Conservation (phyloP, 164 flowering plant genomes). For the Brasenia schreberi region DNA sequence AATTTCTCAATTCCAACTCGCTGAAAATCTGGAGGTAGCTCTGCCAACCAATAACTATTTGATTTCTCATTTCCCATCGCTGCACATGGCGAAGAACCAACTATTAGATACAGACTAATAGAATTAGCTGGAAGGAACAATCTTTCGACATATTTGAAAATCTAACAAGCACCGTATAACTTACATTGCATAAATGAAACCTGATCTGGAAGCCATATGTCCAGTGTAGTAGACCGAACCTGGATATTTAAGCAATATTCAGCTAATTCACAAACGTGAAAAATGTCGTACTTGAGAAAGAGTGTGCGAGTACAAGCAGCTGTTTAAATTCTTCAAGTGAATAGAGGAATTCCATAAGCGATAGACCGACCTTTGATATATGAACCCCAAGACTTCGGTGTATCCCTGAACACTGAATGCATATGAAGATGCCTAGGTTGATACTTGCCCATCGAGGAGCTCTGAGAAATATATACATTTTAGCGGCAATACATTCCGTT, state of each 20-base stretch:
- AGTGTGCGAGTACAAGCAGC: not conserved
- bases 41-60: constrained; percentile 77
- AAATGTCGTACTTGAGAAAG: not conserved
- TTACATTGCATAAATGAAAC: constrained; percentile 59
- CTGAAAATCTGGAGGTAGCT: constrained; percentile 49
- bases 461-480: constrained; percentile 16
- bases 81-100: constrained; percentile 6
- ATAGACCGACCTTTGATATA: constrained; percentile 52
- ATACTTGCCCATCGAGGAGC: constrained; percentile 93
- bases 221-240: constrained; percentile 78
- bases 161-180: constrained; percentile 1
- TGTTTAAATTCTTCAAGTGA: not conserved
- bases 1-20: constrained; percentile 56
- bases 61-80: constrained; percentile 74
- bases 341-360: not conserved
- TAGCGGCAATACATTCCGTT: not conserved
- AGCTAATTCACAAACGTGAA: not conserved
- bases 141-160: not conserved
- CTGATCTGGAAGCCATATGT: constrained; percentile 78
- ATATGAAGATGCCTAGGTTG: constrained; percentile 73
- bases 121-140: not conserved
- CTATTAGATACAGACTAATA: not conserved
- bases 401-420: constrained; percentile 80
- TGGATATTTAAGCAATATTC: constrained; percentile 5
- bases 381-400: constrained; percentile 81